phyloP scores from a whole-genome alignment of 306 rosid species.

The Gleditsia sinensis region DNA sequence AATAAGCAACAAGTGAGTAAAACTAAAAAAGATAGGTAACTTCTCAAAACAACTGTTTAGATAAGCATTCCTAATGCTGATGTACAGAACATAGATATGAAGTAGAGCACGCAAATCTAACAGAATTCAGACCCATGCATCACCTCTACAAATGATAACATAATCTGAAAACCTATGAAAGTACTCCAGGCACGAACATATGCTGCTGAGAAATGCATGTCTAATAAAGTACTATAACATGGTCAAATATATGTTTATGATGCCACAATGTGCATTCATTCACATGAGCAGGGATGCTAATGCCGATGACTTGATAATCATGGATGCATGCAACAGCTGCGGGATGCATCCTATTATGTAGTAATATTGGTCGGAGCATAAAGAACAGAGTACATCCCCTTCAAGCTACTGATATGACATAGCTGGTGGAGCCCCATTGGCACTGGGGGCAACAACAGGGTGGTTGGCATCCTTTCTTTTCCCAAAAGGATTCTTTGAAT shows the following conservation, averaged over 20 bases:
- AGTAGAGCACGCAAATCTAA: conserved; percentile 48
- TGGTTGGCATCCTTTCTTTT: conserved; percentile 77
- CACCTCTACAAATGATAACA: conserved; percentile 52
- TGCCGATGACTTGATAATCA: conserved; percentile 93
- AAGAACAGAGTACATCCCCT: conserved; percentile 97
- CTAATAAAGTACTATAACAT: conserved; percentile 55
- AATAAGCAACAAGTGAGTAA: conserved; percentile 41
- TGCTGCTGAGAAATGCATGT: conserved; percentile 79
- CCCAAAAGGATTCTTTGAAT: conserved; percentile 95
- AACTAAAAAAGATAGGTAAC: conserved; percentile 34
- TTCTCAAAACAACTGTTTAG: conserved; percentile 37
- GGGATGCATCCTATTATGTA: conserved; percentile 95
- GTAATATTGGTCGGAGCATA: conserved; percentile 74
- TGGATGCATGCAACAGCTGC: conserved; percentile 99
- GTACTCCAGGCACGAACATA: conserved; percentile 55
- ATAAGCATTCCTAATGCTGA: conserved; percentile 60
- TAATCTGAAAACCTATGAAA: conserved; percentile 50
- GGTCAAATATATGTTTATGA: conserved; percentile 85
- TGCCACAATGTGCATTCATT: conserved; percentile 84
- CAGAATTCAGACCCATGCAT: conserved; percentile 67
- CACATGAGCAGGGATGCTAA: conserved; percentile 81
- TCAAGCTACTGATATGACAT: conserved; percentile 86
- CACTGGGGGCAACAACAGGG: conserved; percentile 54
- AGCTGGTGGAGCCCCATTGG: conserved; percentile 73
- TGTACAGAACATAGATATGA: conserved; percentile 52